Conservation (phyloP, 768 basidiomycete species). For the Calvatia gigantea region DNA sequence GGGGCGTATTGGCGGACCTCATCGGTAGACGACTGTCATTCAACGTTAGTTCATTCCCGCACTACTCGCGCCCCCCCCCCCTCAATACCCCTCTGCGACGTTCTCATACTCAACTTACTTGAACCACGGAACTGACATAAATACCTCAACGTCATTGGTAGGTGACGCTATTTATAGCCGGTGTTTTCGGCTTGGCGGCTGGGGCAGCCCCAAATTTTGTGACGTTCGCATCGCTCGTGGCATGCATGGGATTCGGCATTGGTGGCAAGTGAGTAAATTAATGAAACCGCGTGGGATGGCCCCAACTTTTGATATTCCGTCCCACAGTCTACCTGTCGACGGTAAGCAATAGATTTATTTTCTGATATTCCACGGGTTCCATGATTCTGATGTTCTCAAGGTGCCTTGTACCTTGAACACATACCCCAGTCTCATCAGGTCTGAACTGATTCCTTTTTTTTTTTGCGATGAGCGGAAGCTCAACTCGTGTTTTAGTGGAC, state of each 20-base stretch:
- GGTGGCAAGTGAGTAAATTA: slow-evolving; percentile 37
- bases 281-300: background rate
- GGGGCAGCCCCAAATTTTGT: slow-evolving; percentile 55
- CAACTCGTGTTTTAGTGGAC: background rate
- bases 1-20: slow-evolving; percentile 48
- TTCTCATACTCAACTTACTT: background rate
- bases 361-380: background rate
- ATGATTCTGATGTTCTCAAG: background rate
- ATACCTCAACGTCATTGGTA: slow-evolving; percentile 26
- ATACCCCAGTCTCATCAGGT: slow-evolving; percentile 11
- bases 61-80: no score
- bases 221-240: slow-evolving; percentile 48
- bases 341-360: slow-evolving; percentile 39
- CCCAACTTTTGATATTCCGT: background rate
- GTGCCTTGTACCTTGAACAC: slow-evolving; percentile 8
- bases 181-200: slow-evolving; percentile 60
- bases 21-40: slow-evolving; percentile 45
- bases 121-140: background rate
- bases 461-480: background rate
- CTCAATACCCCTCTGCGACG: background rate
- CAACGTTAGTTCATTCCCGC: slow-evolving; percentile 24
- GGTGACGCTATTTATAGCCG: slow-evolving; percentile 64
- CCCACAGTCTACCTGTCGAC: background rate
- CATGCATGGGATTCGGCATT: slow-evolving; percentile 64
- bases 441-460: background rate